phyloP scores from a whole-genome alignment of 176 grass and related monocot species.

The Aegilops umbellulata region DNA sequence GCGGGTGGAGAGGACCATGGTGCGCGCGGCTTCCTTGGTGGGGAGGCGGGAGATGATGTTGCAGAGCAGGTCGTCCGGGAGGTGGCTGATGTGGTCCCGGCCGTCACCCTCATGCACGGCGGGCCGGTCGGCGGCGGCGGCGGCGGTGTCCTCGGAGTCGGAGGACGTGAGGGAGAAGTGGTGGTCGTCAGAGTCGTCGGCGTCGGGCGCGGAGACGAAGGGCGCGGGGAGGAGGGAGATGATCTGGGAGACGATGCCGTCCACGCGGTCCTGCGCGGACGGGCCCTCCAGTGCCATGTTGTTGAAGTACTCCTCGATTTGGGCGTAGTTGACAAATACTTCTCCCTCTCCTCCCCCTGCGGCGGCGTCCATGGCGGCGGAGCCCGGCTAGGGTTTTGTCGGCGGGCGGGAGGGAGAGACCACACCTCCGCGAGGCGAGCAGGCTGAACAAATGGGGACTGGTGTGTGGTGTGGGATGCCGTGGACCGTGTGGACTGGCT shows the following conservation, averaged over 20 bases:
- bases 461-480: neutral
- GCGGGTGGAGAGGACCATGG: neutral
- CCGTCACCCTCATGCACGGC: slow-evolving; percentile 1
- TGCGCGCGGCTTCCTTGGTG: slow-evolving; percentile 5
- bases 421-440: neutral
- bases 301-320: neutral
- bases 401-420: neutral
- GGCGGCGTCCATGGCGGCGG: neutral
- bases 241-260: neutral
- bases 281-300: neutral
- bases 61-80: neutral
- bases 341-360: neutral
- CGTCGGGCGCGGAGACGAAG: neutral
- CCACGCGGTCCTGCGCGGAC: neutral
- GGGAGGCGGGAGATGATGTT: slow-evolving; percentile 1
- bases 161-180: slow-evolving; percentile 14
- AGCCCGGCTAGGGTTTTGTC: neutral
- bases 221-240: neutral
- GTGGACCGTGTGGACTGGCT: neutral
- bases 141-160: neutral
- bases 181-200: neutral
- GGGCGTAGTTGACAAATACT: neutral
- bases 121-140: neutral
- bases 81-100: slow-evolving; percentile 14
- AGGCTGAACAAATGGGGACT: neutral